Percentiles rank a stretch among this genome's conserved stretches.
Conservation (phyloP, 2,329 filamentous ascomycete genomes). For the Thermoascus crustaceus region DNA sequence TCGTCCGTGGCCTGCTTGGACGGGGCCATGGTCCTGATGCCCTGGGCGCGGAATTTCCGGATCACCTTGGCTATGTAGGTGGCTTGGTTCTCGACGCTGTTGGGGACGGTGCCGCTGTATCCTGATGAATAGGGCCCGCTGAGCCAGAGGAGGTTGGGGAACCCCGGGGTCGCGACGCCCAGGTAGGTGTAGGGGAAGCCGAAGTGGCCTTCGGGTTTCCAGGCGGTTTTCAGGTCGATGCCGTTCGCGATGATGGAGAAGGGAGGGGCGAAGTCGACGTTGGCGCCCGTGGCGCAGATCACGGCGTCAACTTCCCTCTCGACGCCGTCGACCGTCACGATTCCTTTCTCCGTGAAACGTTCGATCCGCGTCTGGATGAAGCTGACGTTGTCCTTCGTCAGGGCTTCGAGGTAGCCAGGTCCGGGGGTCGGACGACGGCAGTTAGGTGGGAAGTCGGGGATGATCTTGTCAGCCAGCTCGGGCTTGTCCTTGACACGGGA, state of each 20-base stretch:
- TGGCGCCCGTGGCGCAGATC: conserved; percentile 62
- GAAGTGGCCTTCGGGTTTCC: conserved; percentile 47
- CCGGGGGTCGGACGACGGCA: conserved; percentile 59
- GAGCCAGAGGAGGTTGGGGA: conserved; percentile 60
- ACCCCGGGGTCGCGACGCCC: conserved; percentile 54
- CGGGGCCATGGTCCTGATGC: conserved; percentile 55
- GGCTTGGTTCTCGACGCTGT: conserved; percentile 58
- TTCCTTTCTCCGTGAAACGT: conserved; percentile 51
- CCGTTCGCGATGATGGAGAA: conserved; percentile 54
- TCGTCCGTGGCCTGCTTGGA: conserved; percentile 54
- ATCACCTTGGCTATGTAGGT: conserved; percentile 59
- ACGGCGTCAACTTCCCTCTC: conserved; percentile 54
- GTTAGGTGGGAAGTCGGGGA: conserved; percentile 56
- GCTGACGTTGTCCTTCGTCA: conserved; percentile 54
- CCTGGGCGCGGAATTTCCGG: conserved; percentile 58
- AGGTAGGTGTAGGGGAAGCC: conserved; percentile 63
- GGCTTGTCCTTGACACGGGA: conserved; percentile 47
- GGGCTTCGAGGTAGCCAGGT: conserved; percentile 59
- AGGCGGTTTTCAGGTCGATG: conserved; percentile 47
- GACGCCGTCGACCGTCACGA: conserved; percentile 51
- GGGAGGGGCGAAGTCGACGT: conserved; percentile 49
- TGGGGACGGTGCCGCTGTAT: conserved; percentile 58
- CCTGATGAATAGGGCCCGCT: conserved; percentile 54
- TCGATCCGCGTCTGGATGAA: conserved; percentile 52
- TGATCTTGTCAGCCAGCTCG: conserved; percentile 47